These are phyloP conservation scores for Pseudevernia furfuracea DNA, from an alignment of 495 filamentous ascomycete genomes.

Conservation along the genomic window DNA sequence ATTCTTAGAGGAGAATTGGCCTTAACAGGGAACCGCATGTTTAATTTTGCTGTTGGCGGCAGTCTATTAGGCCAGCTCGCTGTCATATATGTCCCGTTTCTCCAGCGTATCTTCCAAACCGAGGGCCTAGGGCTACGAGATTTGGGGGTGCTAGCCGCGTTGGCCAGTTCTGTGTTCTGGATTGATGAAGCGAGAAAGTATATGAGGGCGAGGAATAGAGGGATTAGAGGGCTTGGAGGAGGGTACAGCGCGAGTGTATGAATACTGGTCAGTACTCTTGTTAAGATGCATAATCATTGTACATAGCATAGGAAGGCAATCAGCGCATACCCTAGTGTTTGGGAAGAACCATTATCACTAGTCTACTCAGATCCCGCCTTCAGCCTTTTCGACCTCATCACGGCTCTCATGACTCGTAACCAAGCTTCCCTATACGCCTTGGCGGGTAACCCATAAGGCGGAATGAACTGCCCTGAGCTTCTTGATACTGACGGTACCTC, in stretches of 20 bases:
- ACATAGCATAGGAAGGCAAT: constrained; percentile 17
- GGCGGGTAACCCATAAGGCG: neutral
- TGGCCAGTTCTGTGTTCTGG: constrained; percentile 90
- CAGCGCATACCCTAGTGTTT: constrained; percentile 2
- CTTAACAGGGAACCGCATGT: constrained; percentile 79
- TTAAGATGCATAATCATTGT: constrained; percentile 12
- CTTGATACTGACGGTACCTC: neutral
- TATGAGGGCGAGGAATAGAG: constrained; percentile 31
- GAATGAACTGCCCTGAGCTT: neutral
- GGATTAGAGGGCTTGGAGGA: constrained; percentile 31
- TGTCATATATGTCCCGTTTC: constrained; percentile 87
- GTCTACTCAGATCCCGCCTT: neutral
- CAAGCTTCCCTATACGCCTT: neutral
- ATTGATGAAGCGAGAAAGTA: constrained; percentile 87
- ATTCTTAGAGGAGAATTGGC: constrained; percentile 78
- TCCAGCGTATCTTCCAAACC: constrained; percentile 93
- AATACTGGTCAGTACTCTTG: constrained; percentile 17
- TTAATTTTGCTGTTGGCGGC: constrained; percentile 86
- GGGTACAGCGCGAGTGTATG: constrained; percentile 45
- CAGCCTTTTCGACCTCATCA: neutral
- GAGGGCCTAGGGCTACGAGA: constrained; percentile 71
- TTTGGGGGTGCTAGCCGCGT: constrained; percentile 57
- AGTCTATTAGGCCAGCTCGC: constrained; percentile 77
- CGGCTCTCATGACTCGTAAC: neutral
- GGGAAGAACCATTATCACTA: neutral